Conservation (phyloP, 2,329 filamentous ascomycete genomes). For the Triangularia setosa region DNA sequence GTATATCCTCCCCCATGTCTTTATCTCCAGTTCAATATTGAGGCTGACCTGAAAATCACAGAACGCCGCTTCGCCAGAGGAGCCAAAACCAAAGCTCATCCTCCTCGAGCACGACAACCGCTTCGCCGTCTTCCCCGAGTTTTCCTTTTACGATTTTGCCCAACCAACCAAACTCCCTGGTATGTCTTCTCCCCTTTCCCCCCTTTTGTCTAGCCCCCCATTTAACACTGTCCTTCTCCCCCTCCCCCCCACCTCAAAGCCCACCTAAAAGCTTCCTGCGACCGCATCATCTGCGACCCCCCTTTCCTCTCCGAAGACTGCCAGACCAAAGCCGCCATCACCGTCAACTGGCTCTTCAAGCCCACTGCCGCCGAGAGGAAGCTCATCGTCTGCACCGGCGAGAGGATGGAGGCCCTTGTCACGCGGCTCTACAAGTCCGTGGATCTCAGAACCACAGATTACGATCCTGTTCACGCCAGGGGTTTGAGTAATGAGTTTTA, state of each 20-base stretch:
- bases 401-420: slow-evolving; percentile 66
- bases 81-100: slow-evolving; percentile 52
- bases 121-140: slow-evolving; percentile 71
- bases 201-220: not conserved
- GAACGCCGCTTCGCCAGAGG: slow-evolving; percentile 24
- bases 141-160: slow-evolving; percentile 70
- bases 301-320: slow-evolving; percentile 78
- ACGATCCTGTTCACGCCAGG: slow-evolving; percentile 64
- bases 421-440: slow-evolving; percentile 62
- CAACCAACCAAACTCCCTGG: slow-evolving; percentile 62
- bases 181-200: slow-evolving; percentile 31
- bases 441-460: slow-evolving; percentile 62
- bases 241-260: slow-evolving; percentile 28
- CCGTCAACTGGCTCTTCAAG: slow-evolving; percentile 68
- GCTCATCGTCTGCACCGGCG: slow-evolving; percentile 71
- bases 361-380: slow-evolving; percentile 11
- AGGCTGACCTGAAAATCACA: too few species aligned
- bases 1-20: slow-evolving; percentile 9
- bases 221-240: not conserved
- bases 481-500: slow-evolving; percentile 77
- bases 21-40: too few species aligned
- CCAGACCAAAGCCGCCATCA: slow-evolving; percentile 75
- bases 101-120: slow-evolving; percentile 72
- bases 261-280: slow-evolving; percentile 59
- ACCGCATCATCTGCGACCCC: slow-evolving; percentile 71